Base-by-base conservation (phyloP, 2,329 filamentous ascomycete genomes). In the Epichloe bromicola region DNA sequence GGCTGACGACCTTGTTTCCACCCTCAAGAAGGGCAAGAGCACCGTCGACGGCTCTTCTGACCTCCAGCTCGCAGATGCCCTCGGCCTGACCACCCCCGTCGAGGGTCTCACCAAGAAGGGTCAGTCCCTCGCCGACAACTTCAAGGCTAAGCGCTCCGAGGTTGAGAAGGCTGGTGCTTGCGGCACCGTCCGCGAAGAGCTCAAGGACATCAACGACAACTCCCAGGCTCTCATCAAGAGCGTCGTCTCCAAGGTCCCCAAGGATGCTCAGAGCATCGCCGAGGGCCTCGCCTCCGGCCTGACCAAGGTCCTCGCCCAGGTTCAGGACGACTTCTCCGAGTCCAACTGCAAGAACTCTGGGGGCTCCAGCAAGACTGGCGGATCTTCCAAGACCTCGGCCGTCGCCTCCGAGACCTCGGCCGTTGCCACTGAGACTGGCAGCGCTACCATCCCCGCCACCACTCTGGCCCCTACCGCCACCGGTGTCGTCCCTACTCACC, bases 151-250 rank as follows among this genome's bases (percentile, higher is more conserved):
- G 57, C 61, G 62, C 56, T n/a, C 52, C n/a, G 51, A 53, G 14
- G 51, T 66, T 45, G 48, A 64, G 51, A 56, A 62, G 51, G 61
- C 60, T 30, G 56, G 56, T 48, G 59, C 61, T 4, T 66, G 64
- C 57, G 53, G 51, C 19, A 52, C 57, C 39, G 57, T 63, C 43
- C 57, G 57, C 46, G 23, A 54, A n/a, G 52, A 61, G 50, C 50
- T 63, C 33, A 42, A n/a, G 30, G 51, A 57, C 45, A 58, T 65
- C 51, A 58, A 57, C 55, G 44, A 34, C 2, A 54, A 54, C 50
- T 59, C 60, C 4, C 42, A 60, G 52, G 51, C 49, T n/a, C 61
- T 66, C 23, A 65, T 64, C 50, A 51, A 59, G n/a, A 50, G 61
- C 36, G 55, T 63, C 38, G 59, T 66, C 19, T 26, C 30, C 48